phyloP scores from a whole-genome alignment of 139 green algal species.

The Chlorokybus atmophyticus region DNA sequence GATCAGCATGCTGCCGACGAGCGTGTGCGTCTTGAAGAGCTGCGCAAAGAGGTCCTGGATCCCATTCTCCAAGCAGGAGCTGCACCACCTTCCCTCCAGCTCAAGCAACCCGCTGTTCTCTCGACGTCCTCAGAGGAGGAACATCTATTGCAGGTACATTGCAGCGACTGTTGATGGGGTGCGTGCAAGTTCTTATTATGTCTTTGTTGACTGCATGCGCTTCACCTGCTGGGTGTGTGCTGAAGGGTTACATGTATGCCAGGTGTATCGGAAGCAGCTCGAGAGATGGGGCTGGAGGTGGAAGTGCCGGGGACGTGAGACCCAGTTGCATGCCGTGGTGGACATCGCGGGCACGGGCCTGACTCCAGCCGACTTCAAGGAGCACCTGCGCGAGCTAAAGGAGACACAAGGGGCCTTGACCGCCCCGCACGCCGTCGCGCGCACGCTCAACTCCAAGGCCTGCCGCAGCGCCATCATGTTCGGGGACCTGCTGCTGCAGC shows the following conservation, averaged over 20 bases:
- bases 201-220: not conserved
- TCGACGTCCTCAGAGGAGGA: not conserved
- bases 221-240: not conserved
- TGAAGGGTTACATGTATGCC: not conserved
- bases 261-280: constrained; percentile 4
- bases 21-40: constrained; percentile 19
- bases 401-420: constrained; percentile 16
- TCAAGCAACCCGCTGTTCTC: not conserved
- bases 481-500: constrained; percentile 11
- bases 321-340: not conserved
- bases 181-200: not conserved
- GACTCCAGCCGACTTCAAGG: not conserved
- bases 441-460: constrained; percentile 22
- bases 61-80: no score
- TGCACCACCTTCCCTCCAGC: not conserved
- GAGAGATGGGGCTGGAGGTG: not conserved
- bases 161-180: not conserved
- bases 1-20: constrained; percentile 29
- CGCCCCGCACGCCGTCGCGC: constrained; percentile 4
- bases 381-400: constrained; percentile 4
- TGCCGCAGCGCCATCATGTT: constrained; percentile 26
- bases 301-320: not conserved
- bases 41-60: constrained; percentile 14
- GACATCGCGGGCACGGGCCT: not conserved
- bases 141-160: not conserved